Evolutionary conservation across 2,329 filamentous ascomycete genomes (phyloP).

Genomic region (Fusarium haematococcum): DNA sequence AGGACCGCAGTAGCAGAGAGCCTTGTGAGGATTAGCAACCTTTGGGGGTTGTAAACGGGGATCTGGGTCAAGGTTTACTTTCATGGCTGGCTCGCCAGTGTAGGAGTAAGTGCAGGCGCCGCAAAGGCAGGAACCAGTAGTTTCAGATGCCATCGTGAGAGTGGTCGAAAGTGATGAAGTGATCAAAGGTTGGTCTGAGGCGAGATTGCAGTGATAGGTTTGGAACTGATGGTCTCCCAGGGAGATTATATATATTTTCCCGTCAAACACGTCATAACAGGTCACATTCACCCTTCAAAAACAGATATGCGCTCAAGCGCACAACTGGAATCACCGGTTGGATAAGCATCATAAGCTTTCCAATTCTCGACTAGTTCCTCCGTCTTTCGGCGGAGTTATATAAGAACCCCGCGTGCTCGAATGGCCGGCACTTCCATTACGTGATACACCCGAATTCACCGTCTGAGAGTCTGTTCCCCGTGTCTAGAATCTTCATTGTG

Average conservation of each 20-base stretch:
- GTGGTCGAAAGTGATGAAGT: not conserved
- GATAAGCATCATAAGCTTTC: not conserved
- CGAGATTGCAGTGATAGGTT: not conserved
- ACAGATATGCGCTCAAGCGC: too few relatives aligned
- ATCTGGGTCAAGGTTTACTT: not conserved
- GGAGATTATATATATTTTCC: not conserved
- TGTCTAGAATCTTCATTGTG: not conserved
- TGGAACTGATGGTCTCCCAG: not conserved
- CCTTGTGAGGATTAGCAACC: not conserved
- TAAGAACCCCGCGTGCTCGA: not conserved
- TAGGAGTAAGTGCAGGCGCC: constrained; percentile 11
- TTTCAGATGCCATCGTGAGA: constrained; percentile 1
- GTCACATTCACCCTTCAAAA: not conserved
- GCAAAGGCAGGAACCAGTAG: constrained; percentile 9
- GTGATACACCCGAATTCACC: not conserved
- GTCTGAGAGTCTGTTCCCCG: not conserved
- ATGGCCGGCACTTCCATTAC: not conserved
- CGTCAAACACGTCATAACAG: not conserved
- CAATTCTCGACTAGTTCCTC: not conserved
- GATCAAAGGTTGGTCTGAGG: not conserved
- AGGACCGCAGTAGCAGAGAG: constrained; percentile 25
- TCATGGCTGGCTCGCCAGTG: not conserved
- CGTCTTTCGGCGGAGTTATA: not conserved
- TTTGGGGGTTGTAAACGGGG: not conserved
- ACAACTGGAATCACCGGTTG: not conserved